These are phyloP conservation scores for Aspergillus conjunctus DNA, from an alignment of 495 filamentous ascomycete genomes.

Conservation along the genomic window DNA sequence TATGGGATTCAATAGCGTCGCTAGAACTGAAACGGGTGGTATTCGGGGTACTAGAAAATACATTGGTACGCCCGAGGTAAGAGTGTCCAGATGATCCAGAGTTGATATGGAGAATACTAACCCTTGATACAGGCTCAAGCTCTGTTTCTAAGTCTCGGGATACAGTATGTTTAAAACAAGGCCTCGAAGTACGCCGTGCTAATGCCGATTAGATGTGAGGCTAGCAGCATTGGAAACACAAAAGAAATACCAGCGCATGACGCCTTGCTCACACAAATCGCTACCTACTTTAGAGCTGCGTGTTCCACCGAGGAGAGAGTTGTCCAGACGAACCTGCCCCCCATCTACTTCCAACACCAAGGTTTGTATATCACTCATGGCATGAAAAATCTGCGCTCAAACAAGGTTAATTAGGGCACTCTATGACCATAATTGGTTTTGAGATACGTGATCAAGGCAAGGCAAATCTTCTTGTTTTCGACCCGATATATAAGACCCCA, in stretches of 20 bases:
- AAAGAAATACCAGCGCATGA: conserved; percentile 51
- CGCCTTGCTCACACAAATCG: conserved; percentile 65
- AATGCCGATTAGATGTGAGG: conserved; percentile 48
- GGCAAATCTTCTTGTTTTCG: conserved; percentile 80
- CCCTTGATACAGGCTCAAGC: conserved; percentile 67
- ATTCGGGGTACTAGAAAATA: conserved; percentile 89
- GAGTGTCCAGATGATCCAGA: conserved; percentile 17
- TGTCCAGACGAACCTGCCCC: conserved; percentile 67
- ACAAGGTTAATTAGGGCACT: conserved; percentile 65
- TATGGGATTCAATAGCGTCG: conserved; percentile 72
- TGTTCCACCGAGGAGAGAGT: conserved; percentile 54
- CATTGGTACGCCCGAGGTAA: conserved; percentile 91
- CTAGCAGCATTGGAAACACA: conserved; percentile 48
- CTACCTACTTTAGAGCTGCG: conserved; percentile 69
- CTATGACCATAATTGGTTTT: conserved; percentile 87
- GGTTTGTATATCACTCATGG: conserved; percentile 43
- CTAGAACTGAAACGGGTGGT: conserved; percentile 81
- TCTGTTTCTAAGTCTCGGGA: conserved; percentile 68
- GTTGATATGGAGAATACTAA: background rate
- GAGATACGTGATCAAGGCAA: conserved; percentile 67
- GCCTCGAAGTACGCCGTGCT: background rate
- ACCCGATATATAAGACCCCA: conserved; percentile 80
- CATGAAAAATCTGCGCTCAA: background rate
- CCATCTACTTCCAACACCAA: conserved; percentile 88
- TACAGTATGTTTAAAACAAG: conserved; percentile 54